Evolutionary conservation across 352 stramenopile genomes (phyloP).

Genomic region (Globisporangium iwayamae): DNA sequence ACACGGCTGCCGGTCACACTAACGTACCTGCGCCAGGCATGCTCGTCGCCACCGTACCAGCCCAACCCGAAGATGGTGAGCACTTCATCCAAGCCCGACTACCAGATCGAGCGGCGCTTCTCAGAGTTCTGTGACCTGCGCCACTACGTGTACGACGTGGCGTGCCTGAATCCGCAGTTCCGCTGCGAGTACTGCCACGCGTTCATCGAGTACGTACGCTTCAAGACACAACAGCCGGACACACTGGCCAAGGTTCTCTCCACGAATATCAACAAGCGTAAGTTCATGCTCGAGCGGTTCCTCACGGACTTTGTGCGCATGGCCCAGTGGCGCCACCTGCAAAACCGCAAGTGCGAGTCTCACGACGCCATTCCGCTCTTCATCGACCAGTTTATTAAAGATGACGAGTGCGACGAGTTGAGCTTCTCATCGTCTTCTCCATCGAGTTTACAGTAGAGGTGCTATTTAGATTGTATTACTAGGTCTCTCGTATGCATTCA

Average conservation of each 20-base stretch:
- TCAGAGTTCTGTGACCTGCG: constrained; percentile 6
- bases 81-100: neutral
- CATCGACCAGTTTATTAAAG: constrained; percentile 35
- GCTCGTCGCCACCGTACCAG: neutral
- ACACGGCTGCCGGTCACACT: constrained; percentile 2
- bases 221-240: constrained; percentile 42
- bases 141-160: neutral
- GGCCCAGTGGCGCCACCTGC: constrained; percentile 39
- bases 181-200: constrained; percentile 8
- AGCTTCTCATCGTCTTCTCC: neutral
- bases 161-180: neutral
- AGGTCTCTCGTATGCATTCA: neutral
- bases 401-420: neutral
- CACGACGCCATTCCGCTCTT: constrained; percentile 41
- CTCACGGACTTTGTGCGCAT: constrained; percentile 48
- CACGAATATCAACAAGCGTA: constrained; percentile 35
- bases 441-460: neutral
- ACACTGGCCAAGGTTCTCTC: constrained; percentile 32
- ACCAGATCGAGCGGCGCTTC: constrained; percentile 8
- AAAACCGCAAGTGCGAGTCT: constrained; percentile 37
- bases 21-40: constrained; percentile 1
- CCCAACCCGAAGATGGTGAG: neutral
- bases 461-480: neutral
- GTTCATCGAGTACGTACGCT: constrained; percentile 18
- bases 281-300: constrained; percentile 41